Conservation (phyloP, 2,329 filamentous ascomycete genomes). For the Mollisiaceae sp. region DNA sequence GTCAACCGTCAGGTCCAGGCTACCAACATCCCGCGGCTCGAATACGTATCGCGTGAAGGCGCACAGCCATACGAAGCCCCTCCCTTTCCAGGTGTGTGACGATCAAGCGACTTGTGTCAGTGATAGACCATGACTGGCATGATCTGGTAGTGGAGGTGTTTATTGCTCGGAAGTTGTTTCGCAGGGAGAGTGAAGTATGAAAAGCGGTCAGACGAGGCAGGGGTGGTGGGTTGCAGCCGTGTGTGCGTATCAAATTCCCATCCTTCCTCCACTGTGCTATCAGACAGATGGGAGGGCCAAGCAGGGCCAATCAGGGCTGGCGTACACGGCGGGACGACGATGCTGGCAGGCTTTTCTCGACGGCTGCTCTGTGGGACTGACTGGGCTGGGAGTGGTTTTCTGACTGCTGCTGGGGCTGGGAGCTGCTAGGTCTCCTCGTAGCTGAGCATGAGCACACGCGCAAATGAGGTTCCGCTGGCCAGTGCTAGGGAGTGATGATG, state of each 20-base stretch:
- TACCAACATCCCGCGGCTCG: constrained; percentile 36
- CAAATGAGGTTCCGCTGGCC: constrained; percentile 7
- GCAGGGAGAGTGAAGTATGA: constrained; percentile 8
- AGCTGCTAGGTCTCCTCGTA: not conserved
- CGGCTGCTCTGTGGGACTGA: constrained; percentile 1
- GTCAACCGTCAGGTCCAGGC: constrained; percentile 36
- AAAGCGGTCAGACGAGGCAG: constrained; percentile 11
- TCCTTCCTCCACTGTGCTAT: not conserved
- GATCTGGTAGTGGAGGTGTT: constrained; percentile 19
- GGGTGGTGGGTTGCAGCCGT: not conserved
- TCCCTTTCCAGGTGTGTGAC: constrained; percentile 27
- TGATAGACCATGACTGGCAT: constrained; percentile 17
- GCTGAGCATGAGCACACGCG: constrained; percentile 4
- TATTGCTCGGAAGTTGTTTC: constrained; percentile 14
- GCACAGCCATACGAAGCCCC: constrained; percentile 22
- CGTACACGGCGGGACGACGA: not conserved
- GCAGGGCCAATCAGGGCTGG: not conserved
- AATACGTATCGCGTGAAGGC: constrained; percentile 32
- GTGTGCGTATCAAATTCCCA: not conserved
- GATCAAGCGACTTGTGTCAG: constrained; percentile 33
- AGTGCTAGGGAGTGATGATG: not conserved
- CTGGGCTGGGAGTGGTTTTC: not conserved
- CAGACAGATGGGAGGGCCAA: not conserved
- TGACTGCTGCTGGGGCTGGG: constrained; percentile 1
- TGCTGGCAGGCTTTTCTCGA: constrained; percentile 5